Base-by-base conservation (phyloP, 2,329 filamentous ascomycete genomes). In the Nigrospora osmanthi region DNA sequence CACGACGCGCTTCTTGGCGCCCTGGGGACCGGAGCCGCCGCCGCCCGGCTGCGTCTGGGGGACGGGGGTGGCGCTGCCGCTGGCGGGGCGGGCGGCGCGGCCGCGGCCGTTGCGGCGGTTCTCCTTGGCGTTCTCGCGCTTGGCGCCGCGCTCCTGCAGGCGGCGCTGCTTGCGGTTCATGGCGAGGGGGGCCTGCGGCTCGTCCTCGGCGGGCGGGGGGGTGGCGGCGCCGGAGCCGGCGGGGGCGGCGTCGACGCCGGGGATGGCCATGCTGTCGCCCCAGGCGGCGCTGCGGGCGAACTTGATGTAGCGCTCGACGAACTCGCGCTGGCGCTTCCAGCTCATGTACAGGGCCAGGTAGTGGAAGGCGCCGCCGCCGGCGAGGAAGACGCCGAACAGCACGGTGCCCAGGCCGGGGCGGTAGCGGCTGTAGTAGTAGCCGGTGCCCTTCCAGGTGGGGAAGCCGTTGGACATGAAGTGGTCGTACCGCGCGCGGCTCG, bases 341-440 rank as follows among this genome's bases (percentile, higher is more conserved):
- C 82, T 81, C 71, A 96, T 81, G 67, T 87, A 82, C 47, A 97
- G 73, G 14, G 85, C 84, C 41, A 87, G 71, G 68, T 96, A 98
- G 70, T 98, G 93, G 34, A 87, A 83, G 30, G 73, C 87, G 51
- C 93, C 93, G 46, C 90, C 91, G 42, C 86, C 80, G 43, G 88
- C 79, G 50, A 95, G 63, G 65, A 97, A 89, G 35, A 95, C 69
- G 40, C 91, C 90, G 23, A 84, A 49, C 42, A 97, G 66, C 38
- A 95, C 93, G 13, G 87, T 87, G 47, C 88, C 89, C 38, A 97
- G 72, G 10, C 93, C 93, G 2, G 93, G 93, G 16, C 93, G 81
- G 76, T 91, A 96, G 47, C 93, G 83, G 58, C 82, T 83, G 72
- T 98, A 98, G 76, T 97, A 98, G 77, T 98, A 98, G 50, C 93